Conservation (phyloP, 805 yeast species). For the Ogataea ramenticola region DNA sequence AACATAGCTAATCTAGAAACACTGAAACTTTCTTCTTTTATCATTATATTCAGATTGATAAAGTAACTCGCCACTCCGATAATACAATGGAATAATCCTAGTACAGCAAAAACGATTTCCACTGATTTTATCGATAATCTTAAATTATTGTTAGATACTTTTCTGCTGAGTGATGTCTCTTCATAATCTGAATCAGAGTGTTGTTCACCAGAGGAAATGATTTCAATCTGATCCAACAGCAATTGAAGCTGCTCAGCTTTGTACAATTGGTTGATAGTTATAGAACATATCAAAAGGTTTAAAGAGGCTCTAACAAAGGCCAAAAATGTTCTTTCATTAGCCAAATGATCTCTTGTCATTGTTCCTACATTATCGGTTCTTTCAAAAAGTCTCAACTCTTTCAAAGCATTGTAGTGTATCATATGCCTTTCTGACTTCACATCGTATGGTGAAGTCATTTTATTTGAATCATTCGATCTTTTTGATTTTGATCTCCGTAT, state of each 20-base stretch:
- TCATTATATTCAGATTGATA: slow-evolving; percentile 12
- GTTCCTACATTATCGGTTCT: slow-evolving; percentile 26
- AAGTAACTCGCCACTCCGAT: slow-evolving; percentile 12
- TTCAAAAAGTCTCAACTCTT: slow-evolving; percentile 11
- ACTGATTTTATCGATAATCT: not conserved
- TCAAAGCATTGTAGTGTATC: not conserved
- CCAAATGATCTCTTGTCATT: slow-evolving; percentile 39
- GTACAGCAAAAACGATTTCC: no score
- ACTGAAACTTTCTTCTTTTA: slow-evolving; percentile 9
- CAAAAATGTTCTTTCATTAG: slow-evolving; percentile 42
- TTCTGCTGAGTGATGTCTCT: no score
- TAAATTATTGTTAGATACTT: no score
- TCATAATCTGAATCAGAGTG: no score
- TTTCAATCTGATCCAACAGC: not conserved
- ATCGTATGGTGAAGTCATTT: not conserved
- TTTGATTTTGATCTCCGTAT: no score
- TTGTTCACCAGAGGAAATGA: not conserved
- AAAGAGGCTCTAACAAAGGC: slow-evolving; percentile 39
- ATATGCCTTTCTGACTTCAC: not conserved
- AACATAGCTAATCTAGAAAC: slow-evolving; percentile 10
- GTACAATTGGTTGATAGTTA: slow-evolving; percentile 36
- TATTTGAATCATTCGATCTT: not conserved
- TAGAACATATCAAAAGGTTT: slow-evolving; percentile 31
- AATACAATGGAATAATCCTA: slow-evolving; percentile 5
- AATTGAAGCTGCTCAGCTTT: slow-evolving; percentile 9